phyloP scores from a whole-genome alignment of 306 rosid species.

The Fragaria ananassa region DNA sequence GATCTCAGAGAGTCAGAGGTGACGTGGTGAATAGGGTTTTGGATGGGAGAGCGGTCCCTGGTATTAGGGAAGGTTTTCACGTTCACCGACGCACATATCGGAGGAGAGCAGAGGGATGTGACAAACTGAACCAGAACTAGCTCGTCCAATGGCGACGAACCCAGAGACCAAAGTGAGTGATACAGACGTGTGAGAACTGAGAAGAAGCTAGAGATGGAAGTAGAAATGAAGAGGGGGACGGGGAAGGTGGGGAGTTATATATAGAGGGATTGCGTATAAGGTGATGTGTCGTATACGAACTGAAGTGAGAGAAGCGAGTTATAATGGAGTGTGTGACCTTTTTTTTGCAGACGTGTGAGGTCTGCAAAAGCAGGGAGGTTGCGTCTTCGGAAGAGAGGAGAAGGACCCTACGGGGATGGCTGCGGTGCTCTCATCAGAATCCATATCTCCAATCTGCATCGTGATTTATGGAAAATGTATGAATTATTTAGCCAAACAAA shows the following conservation, averaged over 20 bases:
- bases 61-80: constrained; percentile 34
- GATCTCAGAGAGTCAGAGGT: background rate
- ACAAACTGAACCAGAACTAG: constrained; percentile 1
- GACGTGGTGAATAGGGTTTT: constrained; percentile 2
- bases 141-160: background rate
- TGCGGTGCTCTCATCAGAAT: background rate
- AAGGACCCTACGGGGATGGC: background rate
- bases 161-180: background rate
- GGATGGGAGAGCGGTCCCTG: background rate
- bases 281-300: background rate
- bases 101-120: constrained; percentile 12
- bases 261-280: background rate
- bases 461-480: background rate
- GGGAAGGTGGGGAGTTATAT: background rate
- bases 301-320: background rate
- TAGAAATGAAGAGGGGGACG: constrained; percentile 13
- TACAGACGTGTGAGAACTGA: background rate
- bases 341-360: constrained; percentile 1
- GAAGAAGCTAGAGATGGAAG: background rate
- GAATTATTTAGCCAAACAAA: background rate
- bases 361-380: background rate
- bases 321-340: background rate
- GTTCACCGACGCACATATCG: constrained; percentile 44
- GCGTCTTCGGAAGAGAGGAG: background rate
- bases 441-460: background rate